Base-by-base conservation (phyloP, 495 filamentous ascomycete genomes). In the Chaetomidium leptoderma region DNA sequence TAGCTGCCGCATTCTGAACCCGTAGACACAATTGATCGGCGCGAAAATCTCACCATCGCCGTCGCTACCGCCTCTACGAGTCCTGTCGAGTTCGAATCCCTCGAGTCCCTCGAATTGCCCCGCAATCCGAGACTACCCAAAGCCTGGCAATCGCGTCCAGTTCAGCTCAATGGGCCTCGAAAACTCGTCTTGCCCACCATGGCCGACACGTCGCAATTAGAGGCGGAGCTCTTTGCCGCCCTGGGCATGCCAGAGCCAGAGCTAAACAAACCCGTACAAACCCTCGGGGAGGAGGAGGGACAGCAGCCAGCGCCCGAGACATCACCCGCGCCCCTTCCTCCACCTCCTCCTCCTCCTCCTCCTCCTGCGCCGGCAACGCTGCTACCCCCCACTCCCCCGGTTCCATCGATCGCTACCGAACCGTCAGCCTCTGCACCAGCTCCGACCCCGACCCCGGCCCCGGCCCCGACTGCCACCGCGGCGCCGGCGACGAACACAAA, bases 211-310 rank as follows among this genome's bases (percentile, higher is more conserved):
- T 53, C 54, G 39, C 21, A 56, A 39, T 5, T 62, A 46, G 54
- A 57, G 30, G 59, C 47, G n/a, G 59, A 62, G 10, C 59, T 63
- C 17, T 40, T 63, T 11, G 60, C 60, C 46, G 60, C 55, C 40
- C 40, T 63, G 49, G 57, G 57, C 36, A 30, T 30, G 24, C 16
- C 53, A 40, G 10, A 37, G 35, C 58, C 52, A 8, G 44, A 32
- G 24, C 40, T 13, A 27, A 40, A 21, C 19, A 36, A 33, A 11
- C 19, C 30, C 32, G 30, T 13, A 11, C 36, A n/a, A n/a, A n/a
- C 47, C 14, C 10, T 29, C 6, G 35, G 33, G 11, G 26, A 11
- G 19, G 44, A 42, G 13, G 17, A 53, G 30, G 45, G 45, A 30
- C 29, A 33, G 13, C 47, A 35, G 0, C 32, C 47, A 51, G 33